phyloP scores from a whole-genome alignment of 106 monocot species.

The Chionographis japonica region DNA sequence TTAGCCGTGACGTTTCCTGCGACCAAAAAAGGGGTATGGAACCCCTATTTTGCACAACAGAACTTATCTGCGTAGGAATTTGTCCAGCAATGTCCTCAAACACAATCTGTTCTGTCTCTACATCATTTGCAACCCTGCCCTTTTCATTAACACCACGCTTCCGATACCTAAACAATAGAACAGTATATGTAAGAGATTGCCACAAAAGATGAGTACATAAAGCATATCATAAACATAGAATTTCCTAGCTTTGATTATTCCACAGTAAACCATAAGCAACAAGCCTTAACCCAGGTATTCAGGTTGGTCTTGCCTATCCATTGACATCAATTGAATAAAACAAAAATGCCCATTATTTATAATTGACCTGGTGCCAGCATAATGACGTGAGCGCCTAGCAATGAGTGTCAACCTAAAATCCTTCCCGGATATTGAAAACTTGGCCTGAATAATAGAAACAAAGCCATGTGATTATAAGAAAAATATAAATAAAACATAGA shows the following conservation, averaged over 20 bases:
- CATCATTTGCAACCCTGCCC: conserved; percentile 99
- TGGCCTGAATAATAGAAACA: conserved; percentile 40
- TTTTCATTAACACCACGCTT: conserved; percentile 92
- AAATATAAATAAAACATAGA: too few species aligned
- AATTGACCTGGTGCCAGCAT: conserved; percentile 90
- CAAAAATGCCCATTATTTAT: background rate
- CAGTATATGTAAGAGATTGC: background rate
- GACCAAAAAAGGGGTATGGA: conserved; percentile 99
- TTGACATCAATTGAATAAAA: background rate
- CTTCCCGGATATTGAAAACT: conserved; percentile 65
- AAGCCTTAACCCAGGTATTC: too few species aligned
- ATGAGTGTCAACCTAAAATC: conserved; percentile 88
- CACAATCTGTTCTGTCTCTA: conserved; percentile 96
- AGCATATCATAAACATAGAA: background rate
- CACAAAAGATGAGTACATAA: background rate
- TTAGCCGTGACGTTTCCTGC: conserved; percentile 83
- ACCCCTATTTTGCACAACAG: conserved; percentile 93
- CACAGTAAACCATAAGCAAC: too few species aligned
- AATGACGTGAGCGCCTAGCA: conserved; percentile 89
- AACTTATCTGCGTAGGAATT: conserved; percentile 65
- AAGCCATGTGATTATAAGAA: background rate
- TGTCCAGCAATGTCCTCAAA: conserved; percentile 53
- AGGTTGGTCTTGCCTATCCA: background rate
- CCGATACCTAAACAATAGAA: conserved; percentile 43
- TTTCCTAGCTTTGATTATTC: too few species aligned